Percentiles rank a stretch among this genome's conserved stretches.
phyloP scores from a whole-genome alignment of 495 filamentous ascomycete genomes.

The Monascus purpureus region DNA sequence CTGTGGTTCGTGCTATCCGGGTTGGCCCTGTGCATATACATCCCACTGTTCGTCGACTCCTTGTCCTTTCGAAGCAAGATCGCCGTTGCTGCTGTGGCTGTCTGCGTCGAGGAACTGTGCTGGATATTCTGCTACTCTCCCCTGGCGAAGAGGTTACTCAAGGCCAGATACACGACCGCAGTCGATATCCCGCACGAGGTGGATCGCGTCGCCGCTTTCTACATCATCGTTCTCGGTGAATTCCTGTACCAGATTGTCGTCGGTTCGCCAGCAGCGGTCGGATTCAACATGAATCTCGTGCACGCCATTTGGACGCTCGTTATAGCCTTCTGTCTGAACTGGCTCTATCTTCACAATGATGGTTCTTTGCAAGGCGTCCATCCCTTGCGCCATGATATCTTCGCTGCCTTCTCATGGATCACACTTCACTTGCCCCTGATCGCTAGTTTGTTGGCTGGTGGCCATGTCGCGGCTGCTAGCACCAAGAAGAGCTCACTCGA shows the following conservation, averaged over 20 bases:
- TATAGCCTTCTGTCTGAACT: slow-evolving; percentile 34
- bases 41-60: slow-evolving; percentile 23
- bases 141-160: slow-evolving; percentile 18
- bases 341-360: slow-evolving; percentile 27
- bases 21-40: slow-evolving; percentile 20
- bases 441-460: slow-evolving; percentile 23
- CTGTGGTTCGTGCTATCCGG: slow-evolving; percentile 17
- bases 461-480: slow-evolving; percentile 21
- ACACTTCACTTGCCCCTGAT: slow-evolving; percentile 26
- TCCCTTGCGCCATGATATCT: slow-evolving; percentile 19
- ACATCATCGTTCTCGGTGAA: slow-evolving; percentile 36
- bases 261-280: slow-evolving; percentile 21
- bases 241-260: slow-evolving; percentile 31
- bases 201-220: slow-evolving; percentile 35
- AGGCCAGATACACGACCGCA: slow-evolving; percentile 20
- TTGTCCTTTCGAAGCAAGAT: slow-evolving; percentile 24
- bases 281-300: slow-evolving; percentile 20
- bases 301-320: slow-evolving; percentile 28
- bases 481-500: slow-evolving; percentile 12
- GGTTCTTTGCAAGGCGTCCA: slow-evolving; percentile 19
- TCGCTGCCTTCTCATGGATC: slow-evolving; percentile 20
- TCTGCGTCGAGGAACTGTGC: slow-evolving; percentile 16
- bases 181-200: slow-evolving; percentile 33
- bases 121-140: slow-evolving; percentile 24
- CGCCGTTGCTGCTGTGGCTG: slow-evolving; percentile 21